A percentile compares a stretch with the other conserved stretches of the same genome.
phyloP scores from a whole-genome alignment of 2,329 filamentous ascomycete genomes.

The Metarhizium anisopliae region DNA sequence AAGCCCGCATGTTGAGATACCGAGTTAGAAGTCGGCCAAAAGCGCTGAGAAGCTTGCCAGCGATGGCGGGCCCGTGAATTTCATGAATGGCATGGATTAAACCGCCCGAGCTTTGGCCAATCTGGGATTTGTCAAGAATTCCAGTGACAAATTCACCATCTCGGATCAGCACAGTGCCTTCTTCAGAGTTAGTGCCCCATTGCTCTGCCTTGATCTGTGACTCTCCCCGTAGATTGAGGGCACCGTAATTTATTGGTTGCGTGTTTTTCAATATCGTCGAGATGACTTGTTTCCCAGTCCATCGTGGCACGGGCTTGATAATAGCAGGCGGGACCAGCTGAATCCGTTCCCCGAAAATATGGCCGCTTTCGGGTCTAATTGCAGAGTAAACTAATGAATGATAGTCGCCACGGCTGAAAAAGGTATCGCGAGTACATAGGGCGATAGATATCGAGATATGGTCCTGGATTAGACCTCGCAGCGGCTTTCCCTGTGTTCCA shows the following conservation, averaged over 20 bases:
- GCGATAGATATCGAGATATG: slow-evolving; percentile 92
- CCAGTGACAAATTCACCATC: slow-evolving; percentile 83
- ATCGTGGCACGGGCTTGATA: slow-evolving; percentile 69
- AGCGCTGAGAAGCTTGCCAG: slow-evolving; percentile 81
- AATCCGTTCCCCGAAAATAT: slow-evolving; percentile 75
- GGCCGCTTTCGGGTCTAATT: slow-evolving; percentile 79
- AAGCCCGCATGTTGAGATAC: slow-evolving; percentile 85
- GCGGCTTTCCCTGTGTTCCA: slow-evolving; percentile 83
- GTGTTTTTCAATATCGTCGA: slow-evolving; percentile 92
- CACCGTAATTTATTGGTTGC: slow-evolving; percentile 64
- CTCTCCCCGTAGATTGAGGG: slow-evolving; percentile 70
- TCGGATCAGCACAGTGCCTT: slow-evolving; percentile 72
- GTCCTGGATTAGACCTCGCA: slow-evolving; percentile 95
- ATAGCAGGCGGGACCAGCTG: slow-evolving; percentile 73
- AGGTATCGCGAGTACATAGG: slow-evolving; percentile 83
- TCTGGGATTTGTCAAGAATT: slow-evolving; percentile 91
- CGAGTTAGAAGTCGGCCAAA: slow-evolving; percentile 84
- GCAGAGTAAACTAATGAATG: slow-evolving; percentile 90
- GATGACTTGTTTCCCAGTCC: slow-evolving; percentile 96
- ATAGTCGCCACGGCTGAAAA: slow-evolving; percentile 82
- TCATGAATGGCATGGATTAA: slow-evolving; percentile 91
- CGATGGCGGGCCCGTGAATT: slow-evolving; percentile 77
- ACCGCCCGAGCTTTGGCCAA: slow-evolving; percentile 79
- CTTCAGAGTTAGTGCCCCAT: slow-evolving; percentile 72
- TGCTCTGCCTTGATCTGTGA: slow-evolving; percentile 69